Conservation (phyloP, 208 protist genomes). For the Crithidia bombi region DNA sequence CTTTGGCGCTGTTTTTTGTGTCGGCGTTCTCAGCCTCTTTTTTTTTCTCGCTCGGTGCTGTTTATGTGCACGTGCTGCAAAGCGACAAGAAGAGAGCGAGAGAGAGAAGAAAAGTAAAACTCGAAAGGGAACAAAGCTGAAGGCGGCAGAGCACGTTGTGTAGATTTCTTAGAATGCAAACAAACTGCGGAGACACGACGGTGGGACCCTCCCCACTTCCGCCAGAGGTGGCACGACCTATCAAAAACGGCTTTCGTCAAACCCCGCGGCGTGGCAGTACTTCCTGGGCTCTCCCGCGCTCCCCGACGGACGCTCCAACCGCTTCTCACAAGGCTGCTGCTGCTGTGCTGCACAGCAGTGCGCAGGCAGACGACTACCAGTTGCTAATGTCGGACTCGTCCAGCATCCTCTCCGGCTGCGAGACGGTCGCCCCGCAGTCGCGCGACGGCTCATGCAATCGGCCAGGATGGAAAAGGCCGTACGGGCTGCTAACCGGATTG, state of each 20-base stretch:
- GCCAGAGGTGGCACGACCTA: not conserved
- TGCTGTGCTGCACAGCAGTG: not conserved
- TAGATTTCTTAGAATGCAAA: slow-evolving; percentile 5
- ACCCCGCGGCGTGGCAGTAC: slow-evolving; percentile 4
- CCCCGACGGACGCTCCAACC: slow-evolving; percentile 1
- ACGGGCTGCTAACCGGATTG: slow-evolving; percentile 18
- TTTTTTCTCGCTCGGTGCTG: not conserved
- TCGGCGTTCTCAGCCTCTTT: not conserved
- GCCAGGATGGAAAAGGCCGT: not conserved
- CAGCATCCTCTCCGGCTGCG: slow-evolving; percentile 25
- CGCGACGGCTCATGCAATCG: not conserved
- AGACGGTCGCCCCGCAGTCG: slow-evolving; percentile 19
- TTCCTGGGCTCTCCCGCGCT: slow-evolving; percentile 9
- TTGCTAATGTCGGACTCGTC: slow-evolving; percentile 10
- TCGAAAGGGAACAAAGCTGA: slow-evolving; percentile 1
- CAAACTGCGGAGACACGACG: not conserved
- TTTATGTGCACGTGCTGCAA: not conserved
- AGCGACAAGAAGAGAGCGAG: not conserved
- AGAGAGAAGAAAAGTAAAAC: not conserved
- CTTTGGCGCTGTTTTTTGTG: not conserved
- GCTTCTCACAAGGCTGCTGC: not conserved
- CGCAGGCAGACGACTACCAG: slow-evolving; percentile 16
- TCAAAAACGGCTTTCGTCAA: not conserved
- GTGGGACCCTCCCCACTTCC: not conserved
- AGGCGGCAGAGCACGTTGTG: not conserved